These are phyloP conservation scores for Stenocarpella maydis DNA, from an alignment of 2,329 filamentous ascomycete genomes.

Conservation along the genomic window DNA sequence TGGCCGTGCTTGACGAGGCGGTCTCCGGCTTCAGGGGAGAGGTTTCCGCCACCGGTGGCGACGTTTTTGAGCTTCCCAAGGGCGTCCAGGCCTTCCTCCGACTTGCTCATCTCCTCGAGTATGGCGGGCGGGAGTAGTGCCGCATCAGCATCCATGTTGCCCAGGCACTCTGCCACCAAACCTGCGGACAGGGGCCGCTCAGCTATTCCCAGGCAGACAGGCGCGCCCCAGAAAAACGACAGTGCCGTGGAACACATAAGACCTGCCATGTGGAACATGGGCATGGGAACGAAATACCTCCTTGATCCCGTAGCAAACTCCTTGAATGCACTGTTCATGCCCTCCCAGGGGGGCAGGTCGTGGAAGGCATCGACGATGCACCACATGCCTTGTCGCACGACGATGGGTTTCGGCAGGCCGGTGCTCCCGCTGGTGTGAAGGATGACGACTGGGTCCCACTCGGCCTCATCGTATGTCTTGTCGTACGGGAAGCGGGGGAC, in stretches of 20 bases:
- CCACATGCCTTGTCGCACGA: constrained; percentile 49
- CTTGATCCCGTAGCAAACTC: constrained; percentile 14
- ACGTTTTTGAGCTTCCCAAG: constrained; percentile 47
- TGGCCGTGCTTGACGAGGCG: constrained; percentile 48
- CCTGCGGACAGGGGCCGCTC: constrained; percentile 48
- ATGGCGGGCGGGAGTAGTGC: constrained; percentile 49
- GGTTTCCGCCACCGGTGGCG: constrained; percentile 43
- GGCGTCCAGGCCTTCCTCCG: constrained; percentile 41
- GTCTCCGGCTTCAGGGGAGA: constrained; percentile 49
- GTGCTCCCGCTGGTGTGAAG: constrained; percentile 58
- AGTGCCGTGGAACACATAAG: constrained; percentile 40
- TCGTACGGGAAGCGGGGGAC: constrained; percentile 49
- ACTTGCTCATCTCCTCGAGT: constrained; percentile 53
- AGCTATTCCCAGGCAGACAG: constrained; percentile 43
- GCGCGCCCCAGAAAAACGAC: constrained; percentile 44
- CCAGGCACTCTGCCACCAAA: constrained; percentile 44
- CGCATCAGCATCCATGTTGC: constrained; percentile 41
- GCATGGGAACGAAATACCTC: constrained; percentile 42
- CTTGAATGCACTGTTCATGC: constrained; percentile 1
- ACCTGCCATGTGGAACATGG: constrained; percentile 50
- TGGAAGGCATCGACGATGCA: constrained; percentile 46
- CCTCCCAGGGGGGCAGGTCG: constrained; percentile 38
- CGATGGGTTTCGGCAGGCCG: constrained; percentile 56
- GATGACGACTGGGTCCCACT: constrained; percentile 51
- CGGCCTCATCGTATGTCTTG: constrained; percentile 51